These are phyloP conservation scores for Penicillium sp. DNA, from an alignment of 2,329 filamentous ascomycete genomes.

Conservation along the genomic window DNA sequence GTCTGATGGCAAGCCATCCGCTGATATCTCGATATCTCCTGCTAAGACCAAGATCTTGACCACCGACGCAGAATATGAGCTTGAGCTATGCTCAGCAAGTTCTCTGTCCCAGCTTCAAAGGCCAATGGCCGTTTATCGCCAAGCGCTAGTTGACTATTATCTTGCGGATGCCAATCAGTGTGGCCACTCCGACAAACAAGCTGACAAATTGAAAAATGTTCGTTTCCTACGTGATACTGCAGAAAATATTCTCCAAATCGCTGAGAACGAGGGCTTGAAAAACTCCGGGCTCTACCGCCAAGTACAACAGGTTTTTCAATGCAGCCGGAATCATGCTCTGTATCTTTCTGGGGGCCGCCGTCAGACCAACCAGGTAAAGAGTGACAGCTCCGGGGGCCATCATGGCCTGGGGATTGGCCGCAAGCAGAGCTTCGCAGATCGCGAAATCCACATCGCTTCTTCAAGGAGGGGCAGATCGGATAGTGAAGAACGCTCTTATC, in stretches of 20 bases:
- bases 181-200: conserved; percentile 24
- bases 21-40: no score
- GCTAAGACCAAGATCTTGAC: no score
- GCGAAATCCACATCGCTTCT: no score
- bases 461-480: no score
- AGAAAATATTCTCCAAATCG: background rate
- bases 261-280: background rate
- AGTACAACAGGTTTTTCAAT: background rate
- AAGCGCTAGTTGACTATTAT: conserved; percentile 40
- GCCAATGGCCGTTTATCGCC: conserved; percentile 26
- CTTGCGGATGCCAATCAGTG: conserved; percentile 15
- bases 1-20: no score
- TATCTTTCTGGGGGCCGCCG: background rate
- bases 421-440: no score
- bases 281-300: background rate
- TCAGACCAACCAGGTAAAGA: background rate
- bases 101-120: background rate
- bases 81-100: no score
- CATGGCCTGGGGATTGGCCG: no score
- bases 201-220: conserved; percentile 1
- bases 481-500: no score
- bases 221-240: background rate
- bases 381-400: background rate
- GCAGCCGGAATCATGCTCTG: background rate
- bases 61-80: no score